Evolutionary conservation across 1,284 basidiomycete species (phyloP), one percentile per base, ranked within the genome.

Genomic region (Ceratorhiza oryzae-sativae): DNA sequence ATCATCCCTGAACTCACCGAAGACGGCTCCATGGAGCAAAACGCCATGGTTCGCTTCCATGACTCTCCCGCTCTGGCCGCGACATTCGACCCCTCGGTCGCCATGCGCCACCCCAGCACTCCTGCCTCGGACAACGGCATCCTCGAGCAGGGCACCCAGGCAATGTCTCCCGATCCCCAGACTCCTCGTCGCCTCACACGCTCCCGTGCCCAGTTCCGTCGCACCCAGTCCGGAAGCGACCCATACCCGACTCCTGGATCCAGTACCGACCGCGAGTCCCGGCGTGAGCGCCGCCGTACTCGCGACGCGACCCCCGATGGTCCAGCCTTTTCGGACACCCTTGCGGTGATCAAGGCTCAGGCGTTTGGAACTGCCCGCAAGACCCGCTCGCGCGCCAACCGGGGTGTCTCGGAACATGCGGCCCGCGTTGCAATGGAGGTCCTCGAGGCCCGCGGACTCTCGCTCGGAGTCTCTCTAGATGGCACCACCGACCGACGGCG

Each of bases 331-430:
- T 91, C 89, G 58, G 89, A 90, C 34, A 93, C 92, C 32, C 85
- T 93, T 59, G 91, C 92, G 60, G 91, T 93, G 72, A 92, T 93
- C 81, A 93, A 93, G 81, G 91, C 91, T 49, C 91, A 93, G 79
- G 89, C 92, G 39, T 93, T 93, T 78, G 92, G 92, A 48, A 90
- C 90, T 18, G 83, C 92, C 76, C 88, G 92, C 65, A 84, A 91
- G 79, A 90, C 91, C 71, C 86, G 91, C 72, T 84, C 87, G 53
- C 84, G 89, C 73, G 85, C 86, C 62, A 82, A 87, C 36, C 53
- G 72, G 23, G 56, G 68, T 23, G 74, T 72, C 25, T 86, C 88
- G 30, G 90, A 92, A 73, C 87, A 86, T 45, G 89, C 90, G 48
- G 86, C 88, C 13, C 90, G 88, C 80, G 88, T 90, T 73, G 90